Evolutionary conservation across 148 eudicot species (phyloP), one percentile per base, ranked within the genome.

Genomic region (Camellia japonica): DNA sequence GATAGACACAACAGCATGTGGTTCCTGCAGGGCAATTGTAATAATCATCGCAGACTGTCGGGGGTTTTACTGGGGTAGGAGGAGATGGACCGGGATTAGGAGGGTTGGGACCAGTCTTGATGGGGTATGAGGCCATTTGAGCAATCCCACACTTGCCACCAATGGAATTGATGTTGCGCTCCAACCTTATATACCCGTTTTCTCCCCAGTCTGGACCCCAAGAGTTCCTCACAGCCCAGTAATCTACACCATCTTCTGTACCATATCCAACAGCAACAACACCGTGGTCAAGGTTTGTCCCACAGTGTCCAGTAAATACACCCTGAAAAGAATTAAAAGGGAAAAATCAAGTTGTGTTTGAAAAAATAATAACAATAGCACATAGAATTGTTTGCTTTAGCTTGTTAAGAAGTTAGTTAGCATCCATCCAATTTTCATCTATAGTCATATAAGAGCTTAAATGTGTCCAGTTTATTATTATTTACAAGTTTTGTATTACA

Each of bases 121-220:
- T 43, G 1, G 99, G 99, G 81, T 93, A 96, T n/a, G 94, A 93
- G 12, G 98, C 77, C 77, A 87, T 84, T 16, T 89, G 59, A 1
- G 99, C 95, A 46, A 96, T 93, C 42, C 99, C 98, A 83, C 98
- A 96, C 84, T 92, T 93, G 14, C 99, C 99, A 1, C 84, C 52
- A 14, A 73, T 80, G 52, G 65, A 23, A 8, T 68, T 74, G 23
- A 90, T 43, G 68, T 92, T 93, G 61, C 97, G 85, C 84, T 96
- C 91, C 82, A 96, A 79, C 80, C 80, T 86, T 47, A 96, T 89
- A 93, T 95, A 95, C 1, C 97, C 99, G 0, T 74, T 62, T 80
- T 93, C 94, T 38, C 99, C 98, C 99, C 99, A 96, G 41, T 80
- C 81, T 0, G 91, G 52, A 42, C 98, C 98, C 99, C 98, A 96